Evolutionary conservation across 495 filamentous ascomycete species (phyloP).

Genomic region (Penicillium soppii): DNA sequence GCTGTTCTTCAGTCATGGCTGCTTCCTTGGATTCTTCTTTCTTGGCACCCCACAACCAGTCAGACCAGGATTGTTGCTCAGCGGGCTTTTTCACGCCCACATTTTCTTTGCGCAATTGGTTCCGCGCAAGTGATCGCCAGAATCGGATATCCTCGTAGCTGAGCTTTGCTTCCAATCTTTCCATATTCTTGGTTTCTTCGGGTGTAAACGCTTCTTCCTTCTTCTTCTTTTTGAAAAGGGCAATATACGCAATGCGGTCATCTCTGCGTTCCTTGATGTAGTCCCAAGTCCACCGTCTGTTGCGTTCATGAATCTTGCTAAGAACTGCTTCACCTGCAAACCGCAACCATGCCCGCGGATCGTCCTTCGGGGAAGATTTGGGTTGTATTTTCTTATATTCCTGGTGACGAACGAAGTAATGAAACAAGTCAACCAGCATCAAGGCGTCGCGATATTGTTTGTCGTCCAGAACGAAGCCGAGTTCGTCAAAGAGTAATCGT

Average conservation of each 20-base stretch:
- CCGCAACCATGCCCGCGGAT: conserved; percentile 85
- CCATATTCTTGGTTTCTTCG: conserved; percentile 68
- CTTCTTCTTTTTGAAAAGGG: conserved; percentile 91
- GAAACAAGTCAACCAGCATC: conserved; percentile 98
- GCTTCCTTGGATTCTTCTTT: conserved; percentile 68
- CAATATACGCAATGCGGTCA: conserved; percentile 84
- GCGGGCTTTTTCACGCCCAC: conserved; percentile 70
- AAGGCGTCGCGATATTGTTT: conserved; percentile 94
- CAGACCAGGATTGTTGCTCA: conserved; percentile 72
- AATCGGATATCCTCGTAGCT: conserved; percentile 96
- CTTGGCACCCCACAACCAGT: conserved; percentile 86
- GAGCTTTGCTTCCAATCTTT: conserved; percentile 79
- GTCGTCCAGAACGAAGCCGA: conserved; percentile 92
- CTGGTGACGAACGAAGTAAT: conserved; percentile 96
- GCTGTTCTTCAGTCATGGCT: conserved; percentile 89
- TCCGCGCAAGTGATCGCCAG: conserved; percentile 91
- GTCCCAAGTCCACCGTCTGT: conserved; percentile 87
- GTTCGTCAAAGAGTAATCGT: conserved; percentile 87
- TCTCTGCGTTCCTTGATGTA: conserved; percentile 92
- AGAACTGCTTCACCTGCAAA: conserved; percentile 89
- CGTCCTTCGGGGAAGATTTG: conserved; percentile 79
- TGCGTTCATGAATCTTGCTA: conserved; percentile 89
- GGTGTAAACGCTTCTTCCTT: conserved; percentile 68
- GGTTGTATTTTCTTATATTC: conserved; percentile 95
- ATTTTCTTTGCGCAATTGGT: conserved; percentile 92